These are phyloP conservation scores for Oropetium thomaeum DNA, from an alignment of 176 grass and related monocot genomes.

Conservation along the genomic window DNA sequence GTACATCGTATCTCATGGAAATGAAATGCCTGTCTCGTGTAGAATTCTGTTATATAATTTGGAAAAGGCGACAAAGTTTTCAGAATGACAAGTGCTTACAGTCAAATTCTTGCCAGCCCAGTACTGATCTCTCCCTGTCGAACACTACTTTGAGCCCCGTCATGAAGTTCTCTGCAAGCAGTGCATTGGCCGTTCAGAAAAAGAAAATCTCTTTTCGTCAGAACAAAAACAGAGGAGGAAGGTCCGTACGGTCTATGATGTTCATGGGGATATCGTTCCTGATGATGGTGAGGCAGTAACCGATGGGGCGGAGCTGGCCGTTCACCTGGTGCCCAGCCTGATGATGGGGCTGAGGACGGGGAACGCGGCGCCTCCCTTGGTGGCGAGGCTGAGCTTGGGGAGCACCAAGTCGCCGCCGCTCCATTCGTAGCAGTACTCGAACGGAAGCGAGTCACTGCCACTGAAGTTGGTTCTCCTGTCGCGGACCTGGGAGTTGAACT, in stretches of 20 bases:
- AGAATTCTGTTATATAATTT: background rate
- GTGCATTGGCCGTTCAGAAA: background rate
- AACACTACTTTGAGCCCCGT: slow-evolving; percentile 58
- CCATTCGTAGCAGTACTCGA: slow-evolving; percentile 50
- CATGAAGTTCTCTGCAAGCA: slow-evolving; percentile 69
- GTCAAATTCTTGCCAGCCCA: slow-evolving; percentile 62
- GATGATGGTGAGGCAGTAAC: slow-evolving; percentile 48
- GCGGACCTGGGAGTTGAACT: slow-evolving; percentile 6
- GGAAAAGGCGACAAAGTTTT: too few relatives aligned
- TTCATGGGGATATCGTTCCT: slow-evolving; percentile 34
- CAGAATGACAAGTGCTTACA: slow-evolving; percentile 31
- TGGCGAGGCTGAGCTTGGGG: slow-evolving; percentile 40
- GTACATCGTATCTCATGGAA: too few relatives aligned
- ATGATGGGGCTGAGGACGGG: background rate
- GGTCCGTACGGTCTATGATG: slow-evolving; percentile 59
- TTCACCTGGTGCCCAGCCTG: rapidly evolving
- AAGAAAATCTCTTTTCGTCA: background rate
- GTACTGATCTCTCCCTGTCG: slow-evolving; percentile 47
- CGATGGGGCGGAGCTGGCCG: background rate
- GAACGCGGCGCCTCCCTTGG: slow-evolving; percentile 44
- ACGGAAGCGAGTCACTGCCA: background rate
- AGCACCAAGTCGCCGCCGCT: background rate
- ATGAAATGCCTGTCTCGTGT: background rate
- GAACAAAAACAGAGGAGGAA: background rate
- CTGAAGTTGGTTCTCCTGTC: slow-evolving; percentile 15